Evolutionary conservation across 2,329 filamentous ascomycete genomes (phyloP), one percentile per base, ranked within the genome.

Genomic region (Colletotrichum abscissum): DNA sequence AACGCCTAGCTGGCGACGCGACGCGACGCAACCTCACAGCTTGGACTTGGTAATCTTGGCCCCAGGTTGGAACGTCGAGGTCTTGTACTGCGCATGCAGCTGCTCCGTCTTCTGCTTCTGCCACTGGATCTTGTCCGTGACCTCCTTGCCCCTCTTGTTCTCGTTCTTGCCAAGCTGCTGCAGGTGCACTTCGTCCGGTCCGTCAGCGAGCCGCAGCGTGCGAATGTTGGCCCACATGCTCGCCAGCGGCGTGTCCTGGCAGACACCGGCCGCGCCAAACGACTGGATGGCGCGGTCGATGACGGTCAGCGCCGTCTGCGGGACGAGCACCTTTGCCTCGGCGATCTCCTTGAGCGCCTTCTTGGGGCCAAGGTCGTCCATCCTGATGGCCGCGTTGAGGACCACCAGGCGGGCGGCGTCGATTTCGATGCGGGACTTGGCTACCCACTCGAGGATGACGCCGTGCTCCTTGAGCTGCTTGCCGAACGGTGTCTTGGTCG

Each of bases 231-330:
- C 91, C 92, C 94, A 97, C 90, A 95, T 92, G 81, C 88, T 89
- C 14, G 95, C 95, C 76, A 99, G 87, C 24, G 97, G 97, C 1
- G 97, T 98, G 80, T 99, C 97, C 87, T 98, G 97, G 79, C 91
- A 94, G 62, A 99, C 93, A 81, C 97, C 97, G 4, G 94, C 95
- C 73, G 92, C 97, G 73, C 97, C 97, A 79, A 95, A 98, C 0
- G 94, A 90, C 88, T 99, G 97, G 14, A 99, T 92, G 0, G 97
- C 97, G 74, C 95, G 93, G 87, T 99, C 97, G 78, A 99, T 96
- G 78, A 98, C 94, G 22, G 91, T 91, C 76, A 98, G 88, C 1
- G 94, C 92, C 79, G 92, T 94, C 79, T 91, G 88, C 0, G 97
- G 97, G 9, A 97, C 93, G 22, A 98, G 90, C 0, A 98, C 92